Evolutionary conservation across 2,329 filamentous ascomycete species (phyloP).

Genomic region (Colletotrichum plurivorum): DNA sequence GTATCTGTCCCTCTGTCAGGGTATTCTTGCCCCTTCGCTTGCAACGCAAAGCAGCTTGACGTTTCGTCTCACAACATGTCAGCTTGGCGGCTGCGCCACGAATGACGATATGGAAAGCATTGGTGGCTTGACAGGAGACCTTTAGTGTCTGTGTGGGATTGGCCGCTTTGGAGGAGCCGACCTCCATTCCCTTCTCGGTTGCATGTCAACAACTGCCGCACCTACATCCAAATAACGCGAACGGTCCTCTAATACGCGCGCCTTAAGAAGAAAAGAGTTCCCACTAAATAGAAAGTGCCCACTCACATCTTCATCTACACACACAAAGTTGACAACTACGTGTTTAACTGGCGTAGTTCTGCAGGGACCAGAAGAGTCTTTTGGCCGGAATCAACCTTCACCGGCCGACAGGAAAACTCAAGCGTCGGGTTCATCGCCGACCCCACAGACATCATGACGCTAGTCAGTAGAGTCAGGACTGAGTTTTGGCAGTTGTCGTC

Average conservation of each 20-base stretch:
- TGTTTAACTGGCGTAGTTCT: neutral
- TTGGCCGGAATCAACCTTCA: neutral
- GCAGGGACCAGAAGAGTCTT: neutral
- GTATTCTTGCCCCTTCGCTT: slow-evolving; percentile 3
- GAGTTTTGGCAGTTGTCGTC: no score
- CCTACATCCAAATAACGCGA: no score
- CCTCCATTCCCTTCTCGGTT: no score
- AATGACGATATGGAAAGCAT: neutral
- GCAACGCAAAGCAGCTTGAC: neutral
- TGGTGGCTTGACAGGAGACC: neutral
- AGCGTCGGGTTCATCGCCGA: neutral
- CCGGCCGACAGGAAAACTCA: neutral
- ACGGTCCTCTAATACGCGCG: no score
- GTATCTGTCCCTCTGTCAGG: neutral
- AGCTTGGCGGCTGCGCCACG: neutral
- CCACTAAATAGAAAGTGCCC: neutral
- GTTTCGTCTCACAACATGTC: neutral
- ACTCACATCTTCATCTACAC: neutral
- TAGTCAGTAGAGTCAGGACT: neutral
- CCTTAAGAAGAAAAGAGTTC: neutral
- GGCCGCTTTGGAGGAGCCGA: no score
- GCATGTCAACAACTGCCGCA: no score
- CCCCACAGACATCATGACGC: neutral
- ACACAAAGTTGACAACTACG: neutral
- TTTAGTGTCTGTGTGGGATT: neutral